These are phyloP conservation scores for Parathielavia appendiculata DNA, from an alignment of 495 filamentous ascomycete species.

Conservation along the genomic window DNA sequence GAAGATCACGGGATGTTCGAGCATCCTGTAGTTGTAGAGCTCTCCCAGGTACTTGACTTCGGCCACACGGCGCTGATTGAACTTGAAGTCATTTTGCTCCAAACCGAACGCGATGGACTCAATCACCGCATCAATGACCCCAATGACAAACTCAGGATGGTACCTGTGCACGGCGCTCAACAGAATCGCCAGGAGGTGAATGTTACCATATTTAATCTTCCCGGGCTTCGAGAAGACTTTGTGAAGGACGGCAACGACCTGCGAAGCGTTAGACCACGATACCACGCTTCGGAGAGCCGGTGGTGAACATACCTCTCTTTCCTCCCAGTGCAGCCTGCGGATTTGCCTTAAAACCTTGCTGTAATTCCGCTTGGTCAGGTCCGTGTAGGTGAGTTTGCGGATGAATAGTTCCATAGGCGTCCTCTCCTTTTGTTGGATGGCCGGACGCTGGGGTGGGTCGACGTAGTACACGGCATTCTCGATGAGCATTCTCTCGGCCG, in stretches of 20 bases:
- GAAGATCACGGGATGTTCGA: slow-evolving; percentile 93
- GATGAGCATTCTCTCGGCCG: slow-evolving; percentile 95
- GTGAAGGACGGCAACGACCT: slow-evolving; percentile 73
- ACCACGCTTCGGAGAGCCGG: not conserved
- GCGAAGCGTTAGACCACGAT: slow-evolving; percentile 25
- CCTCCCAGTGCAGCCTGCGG: slow-evolving; percentile 95
- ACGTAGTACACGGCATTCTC: slow-evolving; percentile 99
- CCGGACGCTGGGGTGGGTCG: slow-evolving; percentile 86
- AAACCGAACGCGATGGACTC: slow-evolving; percentile 85
- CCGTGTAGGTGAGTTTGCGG: slow-evolving; percentile 81
- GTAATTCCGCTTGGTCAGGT: slow-evolving; percentile 91
- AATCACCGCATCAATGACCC: slow-evolving; percentile 81
- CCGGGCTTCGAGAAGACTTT: slow-evolving; percentile 93
- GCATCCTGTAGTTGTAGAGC: slow-evolving; percentile 96
- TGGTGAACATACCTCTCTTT: slow-evolving; percentile 58
- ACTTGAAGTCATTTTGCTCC: slow-evolving; percentile 95
- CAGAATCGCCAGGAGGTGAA: slow-evolving; percentile 91
- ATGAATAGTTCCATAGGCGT: slow-evolving; percentile 90
- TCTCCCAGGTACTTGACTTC: slow-evolving; percentile 96
- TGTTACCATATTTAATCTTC: slow-evolving; percentile 96
- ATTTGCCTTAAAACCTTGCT: slow-evolving; percentile 89
- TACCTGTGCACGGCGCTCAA: slow-evolving; percentile 82
- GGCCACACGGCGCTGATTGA: slow-evolving; percentile 90
- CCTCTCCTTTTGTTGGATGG: slow-evolving; percentile 93
- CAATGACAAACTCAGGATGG: slow-evolving; percentile 83